Evolutionary conservation across 2,329 filamentous ascomycete genomes (phyloP).

Genomic region (Hymenoscyphus occultus): DNA sequence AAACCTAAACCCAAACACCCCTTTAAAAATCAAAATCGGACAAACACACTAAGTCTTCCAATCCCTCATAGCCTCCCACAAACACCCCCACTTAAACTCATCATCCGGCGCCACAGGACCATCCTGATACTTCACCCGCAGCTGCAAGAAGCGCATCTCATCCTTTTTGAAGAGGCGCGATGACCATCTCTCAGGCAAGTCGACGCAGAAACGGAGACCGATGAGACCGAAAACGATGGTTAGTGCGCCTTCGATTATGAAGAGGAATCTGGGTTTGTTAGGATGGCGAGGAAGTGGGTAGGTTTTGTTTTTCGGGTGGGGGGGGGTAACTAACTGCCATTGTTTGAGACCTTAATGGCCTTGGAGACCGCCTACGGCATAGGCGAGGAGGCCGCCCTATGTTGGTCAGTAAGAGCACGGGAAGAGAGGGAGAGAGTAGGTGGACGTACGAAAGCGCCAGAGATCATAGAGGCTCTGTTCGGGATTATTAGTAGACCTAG

Average conservation of each 20-base stretch:
- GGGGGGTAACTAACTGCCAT: neutral
- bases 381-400: neutral
- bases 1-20: too few relatives aligned
- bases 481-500: neutral
- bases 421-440: neutral
- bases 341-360: neutral
- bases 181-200: constrained; percentile 33
- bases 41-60: constrained; percentile 40
- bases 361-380: neutral
- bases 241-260: neutral
- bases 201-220: constrained; percentile 31
- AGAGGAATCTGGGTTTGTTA: neutral
- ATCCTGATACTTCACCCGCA: constrained; percentile 16
- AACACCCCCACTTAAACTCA: constrained; percentile 27
- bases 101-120: constrained; percentile 16
- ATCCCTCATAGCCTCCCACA: constrained; percentile 37
- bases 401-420: neutral
- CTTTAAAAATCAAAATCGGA: neutral
- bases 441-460: neutral
- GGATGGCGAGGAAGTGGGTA: neutral
- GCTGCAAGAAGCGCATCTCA: constrained; percentile 34
- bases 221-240: constrained; percentile 19
- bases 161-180: constrained; percentile 31
- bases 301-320: too few relatives aligned
- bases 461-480: neutral